A percentile compares a stretch with the other conserved stretches of the same genome.
phyloP scores from a whole-genome alignment of 1,284 basidiomycete genomes.

The Moesziomyces sp. region DNA sequence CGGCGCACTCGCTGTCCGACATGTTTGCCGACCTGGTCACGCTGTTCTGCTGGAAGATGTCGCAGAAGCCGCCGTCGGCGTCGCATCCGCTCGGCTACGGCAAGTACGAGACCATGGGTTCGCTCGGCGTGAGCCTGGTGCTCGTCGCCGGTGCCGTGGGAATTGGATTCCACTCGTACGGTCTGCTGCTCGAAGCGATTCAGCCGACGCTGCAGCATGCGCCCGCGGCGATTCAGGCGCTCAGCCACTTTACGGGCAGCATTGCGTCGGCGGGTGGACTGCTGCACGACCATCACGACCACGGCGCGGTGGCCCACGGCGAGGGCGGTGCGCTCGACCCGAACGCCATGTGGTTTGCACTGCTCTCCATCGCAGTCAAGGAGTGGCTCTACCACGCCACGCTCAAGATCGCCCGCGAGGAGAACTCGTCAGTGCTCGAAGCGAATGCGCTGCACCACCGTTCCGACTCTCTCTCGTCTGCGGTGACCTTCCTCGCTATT shows the following conservation, averaged over 20 bases:
- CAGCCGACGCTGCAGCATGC: constrained; percentile 68
- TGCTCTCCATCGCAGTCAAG: constrained; percentile 81
- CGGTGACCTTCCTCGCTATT: constrained; percentile 62
- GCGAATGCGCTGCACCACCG: constrained; percentile 77
- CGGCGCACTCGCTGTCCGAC: constrained; percentile 89
- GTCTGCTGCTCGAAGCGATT: constrained; percentile 78
- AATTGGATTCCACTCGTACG: constrained; percentile 89
- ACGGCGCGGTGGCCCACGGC: constrained; percentile 18
- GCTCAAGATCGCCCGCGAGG: constrained; percentile 82
- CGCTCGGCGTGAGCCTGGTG: constrained; percentile 82
- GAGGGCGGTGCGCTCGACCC: constrained; percentile 77
- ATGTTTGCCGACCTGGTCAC: constrained; percentile 91
- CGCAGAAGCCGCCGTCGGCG: constrained; percentile 79
- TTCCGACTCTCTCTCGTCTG: constrained; percentile 75
- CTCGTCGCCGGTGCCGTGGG: constrained; percentile 85
- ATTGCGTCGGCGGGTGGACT: constrained; percentile 70
- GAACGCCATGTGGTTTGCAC: constrained; percentile 96
- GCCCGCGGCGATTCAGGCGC: constrained; percentile 74
- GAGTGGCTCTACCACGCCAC: constrained; percentile 83
- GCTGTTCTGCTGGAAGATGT: constrained; percentile 88
- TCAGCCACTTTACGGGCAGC: constrained; percentile 73
- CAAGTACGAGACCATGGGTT: constrained; percentile 94
- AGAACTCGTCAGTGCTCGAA: constrained; percentile 86
- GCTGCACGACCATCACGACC: constrained; percentile 74
- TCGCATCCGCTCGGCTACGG: constrained; percentile 85